Evolutionary conservation across 768 basidiomycete species (phyloP).

Genomic region (Termitomyces bulborhizus): DNA sequence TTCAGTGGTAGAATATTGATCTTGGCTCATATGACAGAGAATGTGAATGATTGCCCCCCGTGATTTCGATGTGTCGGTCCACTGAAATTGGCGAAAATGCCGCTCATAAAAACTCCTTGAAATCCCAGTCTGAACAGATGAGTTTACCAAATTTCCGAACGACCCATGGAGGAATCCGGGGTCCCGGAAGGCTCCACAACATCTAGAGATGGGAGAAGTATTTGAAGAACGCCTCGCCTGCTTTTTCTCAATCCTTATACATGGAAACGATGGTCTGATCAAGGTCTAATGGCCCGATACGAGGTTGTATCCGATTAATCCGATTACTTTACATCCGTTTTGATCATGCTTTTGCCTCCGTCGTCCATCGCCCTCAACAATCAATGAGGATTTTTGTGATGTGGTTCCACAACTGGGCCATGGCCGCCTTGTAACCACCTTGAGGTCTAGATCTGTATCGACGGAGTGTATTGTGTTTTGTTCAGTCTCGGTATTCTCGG

Average conservation of each 20-base stretch:
- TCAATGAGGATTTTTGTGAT: neutral
- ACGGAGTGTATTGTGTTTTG: neutral
- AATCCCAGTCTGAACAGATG: too few relatives aligned
- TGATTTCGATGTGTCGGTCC: too few relatives aligned
- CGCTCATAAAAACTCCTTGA: too few relatives aligned
- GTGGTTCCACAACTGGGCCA: neutral
- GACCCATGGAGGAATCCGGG: too few relatives aligned
- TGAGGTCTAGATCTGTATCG: too few relatives aligned
- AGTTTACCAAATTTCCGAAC: too few relatives aligned
- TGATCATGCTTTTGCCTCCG: slow-evolving; percentile 9
- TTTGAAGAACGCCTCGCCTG: neutral
- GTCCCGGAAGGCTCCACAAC: neutral
- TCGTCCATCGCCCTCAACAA: neutral
- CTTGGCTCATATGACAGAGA: neutral
- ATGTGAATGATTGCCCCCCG: too few relatives aligned
- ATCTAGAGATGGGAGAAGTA: neutral
- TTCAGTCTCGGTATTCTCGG: neutral
- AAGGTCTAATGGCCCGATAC: neutral
- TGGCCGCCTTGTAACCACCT: neutral
- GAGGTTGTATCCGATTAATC: too few relatives aligned
- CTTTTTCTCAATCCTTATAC: neutral
- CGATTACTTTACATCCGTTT: slow-evolving; percentile 7
- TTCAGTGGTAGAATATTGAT: too few relatives aligned
- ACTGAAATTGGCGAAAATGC: too few relatives aligned
- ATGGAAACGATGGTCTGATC: neutral